Evolutionary conservation across 2,329 filamentous ascomycete genomes (phyloP).

Genomic region (Cytospora leucostoma): DNA sequence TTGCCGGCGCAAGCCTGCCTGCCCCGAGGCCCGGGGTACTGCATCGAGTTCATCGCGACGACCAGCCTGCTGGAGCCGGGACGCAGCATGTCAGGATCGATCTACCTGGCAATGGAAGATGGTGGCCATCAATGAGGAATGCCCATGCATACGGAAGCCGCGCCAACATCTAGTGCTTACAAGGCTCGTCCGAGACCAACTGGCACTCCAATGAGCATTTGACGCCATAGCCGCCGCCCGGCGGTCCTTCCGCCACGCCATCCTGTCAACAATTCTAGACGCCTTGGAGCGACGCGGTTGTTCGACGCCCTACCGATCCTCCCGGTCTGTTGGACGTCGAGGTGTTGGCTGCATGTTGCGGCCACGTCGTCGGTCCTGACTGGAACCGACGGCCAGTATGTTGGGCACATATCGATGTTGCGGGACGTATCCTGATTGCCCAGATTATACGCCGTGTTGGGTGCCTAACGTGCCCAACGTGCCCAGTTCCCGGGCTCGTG

Average conservation of each 20-base stretch:
- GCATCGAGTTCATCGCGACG: background rate
- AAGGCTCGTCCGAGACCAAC: background rate
- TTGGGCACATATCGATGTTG: background rate
- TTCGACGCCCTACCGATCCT: background rate
- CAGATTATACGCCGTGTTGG: background rate
- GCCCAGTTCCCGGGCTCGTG: no score
- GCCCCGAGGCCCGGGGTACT: no score
- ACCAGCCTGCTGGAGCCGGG: background rate
- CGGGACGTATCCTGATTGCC: background rate
- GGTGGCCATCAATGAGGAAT: background rate
- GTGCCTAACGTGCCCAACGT: background rate
- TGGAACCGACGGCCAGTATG: background rate
- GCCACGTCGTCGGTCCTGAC: background rate
- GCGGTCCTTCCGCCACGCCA: background rate
- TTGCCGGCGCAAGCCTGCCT: background rate
- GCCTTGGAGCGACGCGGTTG: background rate
- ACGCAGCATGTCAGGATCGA: background rate
- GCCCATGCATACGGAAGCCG: background rate
- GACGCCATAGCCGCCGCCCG: background rate
- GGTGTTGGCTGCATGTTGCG: background rate
- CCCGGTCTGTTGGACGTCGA: background rate
- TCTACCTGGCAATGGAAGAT: background rate
- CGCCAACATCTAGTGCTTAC: background rate
- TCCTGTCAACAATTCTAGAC: background rate
- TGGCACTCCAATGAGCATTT: background rate